phyloP scores from a whole-genome alignment of 768 basidiomycete genomes.

The Boletus rubropictus region DNA sequence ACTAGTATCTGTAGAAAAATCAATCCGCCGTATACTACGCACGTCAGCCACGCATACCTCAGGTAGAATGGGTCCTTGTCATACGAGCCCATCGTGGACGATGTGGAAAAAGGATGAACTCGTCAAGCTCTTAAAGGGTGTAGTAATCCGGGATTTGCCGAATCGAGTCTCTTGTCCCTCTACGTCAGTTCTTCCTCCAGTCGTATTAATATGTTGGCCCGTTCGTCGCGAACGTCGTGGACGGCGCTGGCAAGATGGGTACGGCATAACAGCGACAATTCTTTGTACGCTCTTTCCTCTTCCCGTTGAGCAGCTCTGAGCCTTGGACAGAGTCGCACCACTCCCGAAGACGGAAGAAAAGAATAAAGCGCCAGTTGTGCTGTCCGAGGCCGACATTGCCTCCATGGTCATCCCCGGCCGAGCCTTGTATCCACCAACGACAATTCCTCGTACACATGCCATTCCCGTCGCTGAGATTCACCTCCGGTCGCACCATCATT shows the following conservation, averaged over 20 bases:
- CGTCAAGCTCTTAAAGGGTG: no score
- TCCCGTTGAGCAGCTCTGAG: neutral
- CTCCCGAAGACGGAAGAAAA: constrained; percentile 3
- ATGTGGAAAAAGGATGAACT: constrained; percentile 10
- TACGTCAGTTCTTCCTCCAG: neutral
- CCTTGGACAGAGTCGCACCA: constrained; percentile 2
- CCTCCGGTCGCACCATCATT: constrained; percentile 68
- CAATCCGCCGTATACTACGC: constrained; percentile 7
- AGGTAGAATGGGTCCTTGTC: constrained; percentile 80
- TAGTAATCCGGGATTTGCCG: constrained; percentile 17
- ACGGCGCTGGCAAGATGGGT: constrained; percentile 18
- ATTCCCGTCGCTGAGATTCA: constrained; percentile 80
- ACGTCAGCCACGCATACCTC: constrained; percentile 39
- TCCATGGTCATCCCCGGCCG: constrained; percentile 61
- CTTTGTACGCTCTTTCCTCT: constrained; percentile 10
- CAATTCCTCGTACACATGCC: constrained; percentile 56
- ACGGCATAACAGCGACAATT: constrained; percentile 12
- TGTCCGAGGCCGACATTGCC: constrained; percentile 40
- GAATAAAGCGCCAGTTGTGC: constrained; percentile 7
- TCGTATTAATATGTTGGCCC: constrained; percentile 28
- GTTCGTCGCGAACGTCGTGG: constrained; percentile 15
- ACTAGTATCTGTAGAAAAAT: constrained; percentile 45
- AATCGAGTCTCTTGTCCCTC: neutral
- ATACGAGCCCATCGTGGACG: constrained; percentile 22
- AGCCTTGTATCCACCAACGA: constrained; percentile 45